These are phyloP conservation scores for Triticum turgidum DNA, from an alignment of 176 grass and related monocot species.

Conservation along the genomic window DNA sequence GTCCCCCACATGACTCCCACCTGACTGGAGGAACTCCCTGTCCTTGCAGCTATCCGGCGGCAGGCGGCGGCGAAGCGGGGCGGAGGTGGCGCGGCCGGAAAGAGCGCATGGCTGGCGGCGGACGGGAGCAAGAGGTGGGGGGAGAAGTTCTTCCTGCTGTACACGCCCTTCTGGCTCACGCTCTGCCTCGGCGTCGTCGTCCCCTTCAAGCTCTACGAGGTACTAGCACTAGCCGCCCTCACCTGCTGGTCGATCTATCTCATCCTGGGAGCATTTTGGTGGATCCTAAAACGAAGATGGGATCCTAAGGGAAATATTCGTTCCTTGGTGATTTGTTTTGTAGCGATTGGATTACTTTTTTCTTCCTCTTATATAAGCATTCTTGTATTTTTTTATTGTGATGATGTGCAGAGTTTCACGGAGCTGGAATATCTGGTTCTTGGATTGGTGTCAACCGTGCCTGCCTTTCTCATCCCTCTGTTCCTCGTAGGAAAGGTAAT, in stretches of 20 bases:
- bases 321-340: neutral
- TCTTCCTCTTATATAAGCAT: neutral
- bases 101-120: conserved; percentile 56
- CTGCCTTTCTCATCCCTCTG: conserved; percentile 73
- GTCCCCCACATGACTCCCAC: neutral
- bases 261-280: neutral
- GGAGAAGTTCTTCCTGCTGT: conserved; percentile 85
- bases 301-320: neutral
- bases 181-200: conserved; percentile 86
- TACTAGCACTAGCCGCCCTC: neutral
- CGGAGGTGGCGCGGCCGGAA: conserved; percentile 13
- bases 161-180: conserved; percentile 93
- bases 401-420: conserved; percentile 66
- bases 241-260: neutral
- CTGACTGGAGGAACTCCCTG: neutral
- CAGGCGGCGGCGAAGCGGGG: conserved; percentile 4
- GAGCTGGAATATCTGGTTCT: conserved; percentile 91
- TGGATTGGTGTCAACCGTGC: conserved; percentile 74
- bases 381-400: conserved; percentile 19
- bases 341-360: neutral
- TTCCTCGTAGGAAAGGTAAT: conserved; percentile 81
- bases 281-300: neutral
- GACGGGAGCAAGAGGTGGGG: conserved; percentile 93
- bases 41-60: conserved; percentile 20
- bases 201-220: conserved; percentile 97